These are phyloP conservation scores for Botrytis aclada DNA, from an alignment of 2,329 filamentous ascomycete genomes.

Conservation along the genomic window DNA sequence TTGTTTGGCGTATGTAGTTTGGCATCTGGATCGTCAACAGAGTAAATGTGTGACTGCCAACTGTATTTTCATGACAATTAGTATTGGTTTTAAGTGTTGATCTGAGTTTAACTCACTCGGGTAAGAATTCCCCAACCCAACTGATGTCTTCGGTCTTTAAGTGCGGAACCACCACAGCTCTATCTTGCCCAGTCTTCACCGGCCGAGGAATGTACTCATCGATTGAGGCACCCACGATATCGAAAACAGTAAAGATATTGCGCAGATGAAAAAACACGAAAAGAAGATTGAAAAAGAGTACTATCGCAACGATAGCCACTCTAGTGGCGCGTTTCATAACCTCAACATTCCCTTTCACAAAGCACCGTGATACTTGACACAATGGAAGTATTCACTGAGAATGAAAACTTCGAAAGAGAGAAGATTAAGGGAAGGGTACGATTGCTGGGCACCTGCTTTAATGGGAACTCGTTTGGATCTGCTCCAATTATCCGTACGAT, in stretches of 20 bases:
- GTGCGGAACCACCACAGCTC: background rate
- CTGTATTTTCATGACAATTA: background rate
- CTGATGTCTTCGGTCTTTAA: background rate
- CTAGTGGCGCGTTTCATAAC: background rate
- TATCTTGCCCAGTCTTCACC: background rate
- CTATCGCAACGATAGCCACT: conserved; percentile 8
- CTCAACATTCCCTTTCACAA: background rate
- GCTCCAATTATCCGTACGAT: background rate
- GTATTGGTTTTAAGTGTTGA: background rate
- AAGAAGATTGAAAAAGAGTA: background rate
- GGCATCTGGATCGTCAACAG: conserved; percentile 30
- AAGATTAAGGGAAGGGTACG: too few species aligned
- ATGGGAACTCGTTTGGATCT: background rate
- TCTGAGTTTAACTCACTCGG: background rate
- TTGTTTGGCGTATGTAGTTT: conserved; percentile 51
- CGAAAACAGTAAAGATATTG: background rate
- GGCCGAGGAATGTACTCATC: background rate
- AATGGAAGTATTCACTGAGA: background rate
- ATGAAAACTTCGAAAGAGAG: background rate
- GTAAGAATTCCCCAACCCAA: conserved; percentile 9
- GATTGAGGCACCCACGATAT: background rate
- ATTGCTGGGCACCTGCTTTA: background rate
- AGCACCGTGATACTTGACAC: background rate
- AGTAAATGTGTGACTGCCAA: conserved; percentile 24
- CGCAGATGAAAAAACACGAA: background rate